These are phyloP conservation scores for Krasilnikovozyma curviuscula DNA, from an alignment of 768 basidiomycete genomes.

Conservation along the genomic window DNA sequence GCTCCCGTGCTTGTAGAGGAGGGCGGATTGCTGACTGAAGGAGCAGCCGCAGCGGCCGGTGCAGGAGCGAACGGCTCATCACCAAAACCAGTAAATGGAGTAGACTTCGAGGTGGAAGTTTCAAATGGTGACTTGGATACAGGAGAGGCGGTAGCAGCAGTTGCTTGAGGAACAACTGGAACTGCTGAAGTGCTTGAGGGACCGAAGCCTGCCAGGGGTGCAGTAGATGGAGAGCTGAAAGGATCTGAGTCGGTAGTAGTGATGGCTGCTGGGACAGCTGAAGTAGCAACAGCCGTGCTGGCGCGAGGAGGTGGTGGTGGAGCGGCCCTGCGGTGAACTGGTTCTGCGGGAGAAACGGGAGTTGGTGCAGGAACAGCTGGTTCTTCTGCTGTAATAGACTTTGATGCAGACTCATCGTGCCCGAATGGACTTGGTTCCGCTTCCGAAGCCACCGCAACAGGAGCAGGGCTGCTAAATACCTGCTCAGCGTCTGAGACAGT, in stretches of 20 bases:
- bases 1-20: not conserved
- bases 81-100: no score
- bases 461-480: slow-evolving; percentile 6
- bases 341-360: not conserved
- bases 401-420: not conserved
- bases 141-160: not conserved
- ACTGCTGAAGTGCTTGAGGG: not conserved
- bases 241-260: slow-evolving; percentile 8
- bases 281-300: no score
- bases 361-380: not conserved
- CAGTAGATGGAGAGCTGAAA: not conserved
- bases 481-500: no score
- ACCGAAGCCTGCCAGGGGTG: not conserved
- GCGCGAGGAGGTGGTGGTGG: not conserved
- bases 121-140: no score
- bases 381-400: not conserved
- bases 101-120: no score
- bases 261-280: not conserved
- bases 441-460: slow-evolving; percentile 13
- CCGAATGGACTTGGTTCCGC: not conserved
- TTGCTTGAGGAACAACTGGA: not conserved
- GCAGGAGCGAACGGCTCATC: slow-evolving; percentile 7
- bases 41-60: slow-evolving; percentile 15
- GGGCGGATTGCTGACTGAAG: not conserved
- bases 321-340: not conserved